Evolutionary conservation across 257 asterid species (phyloP).

Genomic region (Solanum pimpinellifolium): DNA sequence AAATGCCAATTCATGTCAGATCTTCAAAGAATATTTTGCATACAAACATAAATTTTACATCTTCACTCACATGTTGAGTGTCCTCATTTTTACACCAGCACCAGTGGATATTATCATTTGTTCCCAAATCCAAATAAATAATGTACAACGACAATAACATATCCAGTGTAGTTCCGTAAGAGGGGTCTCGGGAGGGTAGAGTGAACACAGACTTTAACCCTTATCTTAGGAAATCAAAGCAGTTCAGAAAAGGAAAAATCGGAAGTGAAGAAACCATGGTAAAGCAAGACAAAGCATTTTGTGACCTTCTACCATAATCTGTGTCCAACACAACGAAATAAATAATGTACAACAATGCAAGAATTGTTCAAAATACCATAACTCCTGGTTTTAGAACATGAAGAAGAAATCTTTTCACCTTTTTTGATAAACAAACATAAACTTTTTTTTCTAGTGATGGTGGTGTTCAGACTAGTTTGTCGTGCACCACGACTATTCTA

Average conservation of each 20-base stretch:
- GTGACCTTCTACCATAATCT: not conserved
- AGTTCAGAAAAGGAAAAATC: not conserved
- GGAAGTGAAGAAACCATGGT: not conserved
- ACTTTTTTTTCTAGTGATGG: not conserved
- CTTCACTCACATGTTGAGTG: not conserved
- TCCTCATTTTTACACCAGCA: not conserved
- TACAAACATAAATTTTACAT: not conserved
- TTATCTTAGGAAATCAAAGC: not conserved
- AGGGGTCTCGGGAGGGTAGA: fast-evolving
- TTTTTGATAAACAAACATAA: not conserved
- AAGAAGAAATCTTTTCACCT: not conserved
- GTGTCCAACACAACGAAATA: not conserved
- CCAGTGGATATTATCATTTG: not conserved
- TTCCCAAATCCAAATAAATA: not conserved
- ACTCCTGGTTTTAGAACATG: not conserved
- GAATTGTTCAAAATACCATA: not conserved
- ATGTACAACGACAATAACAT: not conserved
- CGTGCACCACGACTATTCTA: not conserved
- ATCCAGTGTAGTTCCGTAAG: not conserved
- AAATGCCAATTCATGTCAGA: not conserved
- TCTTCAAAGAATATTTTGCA: not conserved
- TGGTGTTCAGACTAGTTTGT: not conserved
- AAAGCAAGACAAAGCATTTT: no score
- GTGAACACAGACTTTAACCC: not conserved
- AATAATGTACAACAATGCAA: not conserved